These are phyloP conservation scores for Kwoniella sp. DNA, from an alignment of 768 basidiomycete genomes.

Conservation along the genomic window DNA sequence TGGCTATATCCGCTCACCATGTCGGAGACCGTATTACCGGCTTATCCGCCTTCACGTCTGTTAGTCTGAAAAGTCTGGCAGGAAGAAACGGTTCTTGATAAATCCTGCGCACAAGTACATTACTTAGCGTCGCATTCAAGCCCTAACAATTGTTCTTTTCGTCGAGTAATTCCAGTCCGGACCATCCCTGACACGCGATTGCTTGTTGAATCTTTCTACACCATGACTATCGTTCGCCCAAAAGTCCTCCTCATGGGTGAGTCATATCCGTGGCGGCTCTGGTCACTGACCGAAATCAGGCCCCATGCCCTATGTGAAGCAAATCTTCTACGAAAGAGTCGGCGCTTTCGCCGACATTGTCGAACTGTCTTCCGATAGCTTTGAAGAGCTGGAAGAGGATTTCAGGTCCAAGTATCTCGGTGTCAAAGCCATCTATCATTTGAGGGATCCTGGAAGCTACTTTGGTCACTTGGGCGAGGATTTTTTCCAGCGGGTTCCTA, in stretches of 20 bases:
- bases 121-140: too few species aligned
- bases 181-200: too few species aligned
- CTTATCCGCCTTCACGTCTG: too few species aligned
- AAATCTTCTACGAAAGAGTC: constrained; percentile 16
- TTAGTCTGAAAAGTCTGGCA: too few species aligned
- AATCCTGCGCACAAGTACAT: too few species aligned
- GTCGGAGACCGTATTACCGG: not conserved
- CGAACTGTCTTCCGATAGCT: not conserved
- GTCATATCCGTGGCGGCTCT: not conserved
- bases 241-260: constrained; percentile 7
- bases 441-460: constrained; percentile 14
- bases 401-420: constrained; percentile 17
- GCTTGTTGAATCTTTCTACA: too few species aligned
- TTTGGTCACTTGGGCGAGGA: constrained; percentile 13
- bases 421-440: constrained; percentile 19
- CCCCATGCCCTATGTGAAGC: constrained; percentile 17
- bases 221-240: not conserved
- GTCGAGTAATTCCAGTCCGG: too few species aligned
- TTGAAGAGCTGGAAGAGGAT: constrained; percentile 16
- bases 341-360: constrained; percentile 25
- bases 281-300: constrained; percentile 1
- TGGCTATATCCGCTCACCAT: too few species aligned
- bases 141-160: too few species aligned
- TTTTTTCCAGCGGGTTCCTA: constrained; percentile 15
- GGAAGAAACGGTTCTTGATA: too few species aligned